Evolutionary conservation across 208 protist species (phyloP).

Genomic region (Acanthamoeba culbertsoni): DNA sequence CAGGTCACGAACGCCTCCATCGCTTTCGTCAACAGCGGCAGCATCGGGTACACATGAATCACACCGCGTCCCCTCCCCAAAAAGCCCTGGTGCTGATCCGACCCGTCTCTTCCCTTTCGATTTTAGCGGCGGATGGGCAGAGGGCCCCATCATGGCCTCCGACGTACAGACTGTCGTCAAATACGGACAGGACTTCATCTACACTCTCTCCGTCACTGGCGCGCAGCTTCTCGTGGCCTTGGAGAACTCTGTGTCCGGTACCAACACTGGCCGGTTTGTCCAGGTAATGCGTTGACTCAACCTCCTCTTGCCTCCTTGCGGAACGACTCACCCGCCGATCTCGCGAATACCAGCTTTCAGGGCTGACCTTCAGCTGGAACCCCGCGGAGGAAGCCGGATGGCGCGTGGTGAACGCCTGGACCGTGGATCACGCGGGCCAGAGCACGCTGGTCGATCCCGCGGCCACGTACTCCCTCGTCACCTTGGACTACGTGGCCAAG

Average conservation of each 20-base stretch:
- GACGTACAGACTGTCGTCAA: neutral
- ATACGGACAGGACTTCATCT: neutral
- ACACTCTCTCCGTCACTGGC: neutral
- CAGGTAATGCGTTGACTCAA: no score
- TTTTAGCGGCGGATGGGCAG: neutral
- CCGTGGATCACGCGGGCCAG: neutral
- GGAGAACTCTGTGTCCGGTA: neutral
- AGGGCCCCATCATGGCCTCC: neutral
- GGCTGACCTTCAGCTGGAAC: neutral
- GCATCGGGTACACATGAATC: slow-evolving; percentile 15
- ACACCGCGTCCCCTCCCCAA: no score
- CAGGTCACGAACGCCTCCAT: neutral
- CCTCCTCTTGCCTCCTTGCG: no score
- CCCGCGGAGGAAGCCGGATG: neutral
- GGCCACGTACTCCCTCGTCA: neutral
- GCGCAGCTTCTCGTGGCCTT: neutral
- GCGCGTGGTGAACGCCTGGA: neutral
- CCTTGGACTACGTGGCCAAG: neutral
- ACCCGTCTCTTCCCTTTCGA: no score
- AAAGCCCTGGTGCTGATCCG: no score
- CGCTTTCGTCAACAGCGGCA: neutral
- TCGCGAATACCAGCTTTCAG: neutral
- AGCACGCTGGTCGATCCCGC: neutral
- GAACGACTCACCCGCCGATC: no score
- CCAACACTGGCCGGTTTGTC: neutral